These are phyloP conservation scores for Xeromyces bisporus DNA, from an alignment of 495 filamentous ascomycete genomes.

Conservation along the genomic window DNA sequence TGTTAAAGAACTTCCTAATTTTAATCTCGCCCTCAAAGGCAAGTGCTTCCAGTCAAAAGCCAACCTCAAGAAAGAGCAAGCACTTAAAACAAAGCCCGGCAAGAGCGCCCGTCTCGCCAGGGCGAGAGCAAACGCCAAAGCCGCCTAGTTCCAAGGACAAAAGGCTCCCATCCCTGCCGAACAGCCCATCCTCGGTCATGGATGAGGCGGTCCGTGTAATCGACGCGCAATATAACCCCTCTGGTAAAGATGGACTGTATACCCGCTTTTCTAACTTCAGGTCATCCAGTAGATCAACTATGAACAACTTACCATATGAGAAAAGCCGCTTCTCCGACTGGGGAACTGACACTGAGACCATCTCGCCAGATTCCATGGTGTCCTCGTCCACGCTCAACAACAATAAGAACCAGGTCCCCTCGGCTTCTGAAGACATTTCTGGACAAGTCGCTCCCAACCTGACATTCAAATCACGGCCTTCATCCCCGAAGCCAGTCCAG, in stretches of 20 bases:
- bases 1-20: conserved; percentile 11
- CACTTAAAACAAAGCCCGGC: conserved; percentile 6
- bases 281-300: conserved; percentile 18
- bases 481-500: conserved; percentile 17
- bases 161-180: conserved; percentile 29
- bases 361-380: conserved; percentile 24
- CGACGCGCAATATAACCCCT: conserved; percentile 17
- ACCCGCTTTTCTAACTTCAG: conserved; percentile 30
- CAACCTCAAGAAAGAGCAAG: too few relatives aligned
- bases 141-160: conserved; percentile 18
- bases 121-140: conserved; percentile 17
- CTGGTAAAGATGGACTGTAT: conserved; percentile 18
- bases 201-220: conserved; percentile 29
- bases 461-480: conserved; percentile 18
- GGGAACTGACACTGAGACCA: conserved; percentile 24
- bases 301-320: conserved; percentile 13
- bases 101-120: conserved; percentile 1
- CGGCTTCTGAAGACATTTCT: conserved; percentile 11
- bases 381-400: conserved; percentile 20
- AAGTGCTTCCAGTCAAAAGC: too few relatives aligned
- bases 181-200: conserved; percentile 32
- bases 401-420: conserved; percentile 5
- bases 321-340: conserved; percentile 32
- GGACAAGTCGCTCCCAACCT: conserved; percentile 27
- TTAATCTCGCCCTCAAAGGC: conserved; percentile 11